phyloP scores from a whole-genome alignment of 495 filamentous ascomycete genomes.

The Hyaloscypha hepaticicola region DNA sequence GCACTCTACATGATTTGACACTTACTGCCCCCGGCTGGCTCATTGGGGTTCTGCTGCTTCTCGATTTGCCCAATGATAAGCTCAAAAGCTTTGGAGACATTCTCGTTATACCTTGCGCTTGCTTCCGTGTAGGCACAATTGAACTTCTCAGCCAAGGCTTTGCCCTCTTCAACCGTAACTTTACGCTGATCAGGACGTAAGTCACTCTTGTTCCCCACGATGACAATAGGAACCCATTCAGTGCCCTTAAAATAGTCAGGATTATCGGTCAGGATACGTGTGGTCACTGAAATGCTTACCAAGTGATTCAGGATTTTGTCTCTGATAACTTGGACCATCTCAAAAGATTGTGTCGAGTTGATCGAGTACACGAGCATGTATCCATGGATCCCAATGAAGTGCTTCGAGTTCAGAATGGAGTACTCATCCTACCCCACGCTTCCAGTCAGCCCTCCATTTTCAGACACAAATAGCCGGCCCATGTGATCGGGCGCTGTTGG shows the following conservation, averaged over 20 bases:
- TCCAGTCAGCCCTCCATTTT: not conserved
- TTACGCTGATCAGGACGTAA: constrained; percentile 90
- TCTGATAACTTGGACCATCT: constrained; percentile 91
- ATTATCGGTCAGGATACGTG: not conserved
- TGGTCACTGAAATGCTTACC: constrained; percentile 47
- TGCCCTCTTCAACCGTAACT: constrained; percentile 81
- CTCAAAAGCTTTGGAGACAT: constrained; percentile 91
- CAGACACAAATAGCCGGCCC: constrained; percentile 7
- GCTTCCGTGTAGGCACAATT: constrained; percentile 94
- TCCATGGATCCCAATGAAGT: constrained; percentile 99
- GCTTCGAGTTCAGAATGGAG: constrained; percentile 95
- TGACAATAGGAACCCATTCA: constrained; percentile 86
- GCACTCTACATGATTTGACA: constrained; percentile 73
- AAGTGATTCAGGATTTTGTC: constrained; percentile 98
- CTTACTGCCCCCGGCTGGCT: constrained; percentile 75
- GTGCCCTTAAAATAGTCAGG: constrained; percentile 63
- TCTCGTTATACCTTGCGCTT: constrained; percentile 88
- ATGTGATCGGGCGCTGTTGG: constrained; percentile 1
- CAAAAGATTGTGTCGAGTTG: constrained; percentile 87
- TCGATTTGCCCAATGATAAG: constrained; percentile 93
- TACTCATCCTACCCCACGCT: constrained; percentile 78
- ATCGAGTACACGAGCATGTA: constrained; percentile 99
- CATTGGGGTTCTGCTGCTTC: constrained; percentile 86
- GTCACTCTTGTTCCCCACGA: constrained; percentile 97
- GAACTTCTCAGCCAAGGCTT: constrained; percentile 76